Evolutionary conservation across 257 asterid species (phyloP).

Genomic region (Scutellaria minor): DNA sequence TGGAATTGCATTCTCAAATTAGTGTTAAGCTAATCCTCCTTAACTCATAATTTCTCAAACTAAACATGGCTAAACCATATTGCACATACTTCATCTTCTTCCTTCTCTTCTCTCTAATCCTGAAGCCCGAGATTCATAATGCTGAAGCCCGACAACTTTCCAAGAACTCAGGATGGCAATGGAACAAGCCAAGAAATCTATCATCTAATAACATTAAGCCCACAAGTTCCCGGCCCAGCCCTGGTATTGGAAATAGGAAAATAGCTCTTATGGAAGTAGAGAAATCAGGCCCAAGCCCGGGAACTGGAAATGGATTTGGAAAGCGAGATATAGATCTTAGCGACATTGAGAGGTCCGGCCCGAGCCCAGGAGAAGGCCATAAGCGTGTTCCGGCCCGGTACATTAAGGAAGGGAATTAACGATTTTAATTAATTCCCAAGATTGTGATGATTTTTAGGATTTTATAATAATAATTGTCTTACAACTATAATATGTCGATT

Average conservation of each 20-base stretch:
- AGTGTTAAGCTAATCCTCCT: background rate
- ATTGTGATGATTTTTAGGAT: background rate
- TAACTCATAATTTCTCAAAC: too few species aligned
- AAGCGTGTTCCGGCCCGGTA: background rate
- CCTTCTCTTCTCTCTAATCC: slow-evolving; percentile 19
- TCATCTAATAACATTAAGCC: background rate
- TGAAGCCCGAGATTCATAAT: slow-evolving; percentile 1
- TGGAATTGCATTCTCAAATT: slow-evolving; percentile 30
- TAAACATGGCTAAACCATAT: slow-evolving; percentile 30
- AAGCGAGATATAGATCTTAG: background rate
- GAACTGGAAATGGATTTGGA: slow-evolving; percentile 24
- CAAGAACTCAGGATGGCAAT: slow-evolving; percentile 6
- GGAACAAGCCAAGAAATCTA: background rate
- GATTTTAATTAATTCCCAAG: background rate
- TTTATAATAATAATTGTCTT: background rate
- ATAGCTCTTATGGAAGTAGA: background rate
- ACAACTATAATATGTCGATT: too few species aligned
- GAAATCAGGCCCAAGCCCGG: slow-evolving; percentile 50
- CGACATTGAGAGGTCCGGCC: slow-evolving; percentile 36
- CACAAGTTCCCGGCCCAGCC: slow-evolving; percentile 36
- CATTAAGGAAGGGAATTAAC: background rate
- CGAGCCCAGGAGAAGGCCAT: slow-evolving; percentile 58
- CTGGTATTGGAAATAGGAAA: slow-evolving; percentile 11
- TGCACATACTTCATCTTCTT: slow-evolving; percentile 22
- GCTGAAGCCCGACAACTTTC: slow-evolving; percentile 24